These are phyloP conservation scores for Helicostylum pulchrum DNA, from an alignment of 192 early-diverging fungal species.

Conservation along the genomic window DNA sequence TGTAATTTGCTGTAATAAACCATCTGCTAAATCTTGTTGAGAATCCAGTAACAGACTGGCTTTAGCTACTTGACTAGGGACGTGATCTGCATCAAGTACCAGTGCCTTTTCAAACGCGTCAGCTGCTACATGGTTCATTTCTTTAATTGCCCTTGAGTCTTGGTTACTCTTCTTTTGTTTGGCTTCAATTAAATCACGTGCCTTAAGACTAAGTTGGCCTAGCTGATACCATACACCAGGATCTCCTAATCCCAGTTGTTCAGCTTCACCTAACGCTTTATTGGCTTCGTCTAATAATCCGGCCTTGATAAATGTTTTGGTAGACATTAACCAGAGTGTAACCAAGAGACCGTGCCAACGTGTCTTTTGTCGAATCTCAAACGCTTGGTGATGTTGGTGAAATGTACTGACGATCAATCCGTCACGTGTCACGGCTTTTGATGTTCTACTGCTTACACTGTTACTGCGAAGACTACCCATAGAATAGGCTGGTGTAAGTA, in stretches of 20 bases:
- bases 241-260: constrained; percentile 6
- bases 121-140: constrained; percentile 55
- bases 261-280: constrained; percentile 9
- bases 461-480: constrained; percentile 15
- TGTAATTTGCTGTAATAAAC: constrained; percentile 7
- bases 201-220: constrained; percentile 30
- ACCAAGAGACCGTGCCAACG: constrained; percentile 14
- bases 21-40: constrained; percentile 11
- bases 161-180: constrained; percentile 8
- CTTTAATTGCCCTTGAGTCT: constrained; percentile 40
- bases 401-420: constrained; percentile 11
- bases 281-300: constrained; percentile 13
- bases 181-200: background rate
- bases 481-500: constrained; percentile 16
- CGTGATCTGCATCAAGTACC: constrained; percentile 8
- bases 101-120: constrained; percentile 18
- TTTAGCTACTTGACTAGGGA: constrained; percentile 10
- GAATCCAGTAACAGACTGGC: background rate
- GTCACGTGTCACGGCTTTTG: background rate
- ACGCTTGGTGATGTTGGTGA: constrained; percentile 8
- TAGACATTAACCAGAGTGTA: constrained; percentile 12
- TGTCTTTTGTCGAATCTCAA: constrained; percentile 12
- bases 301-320: constrained; percentile 3
- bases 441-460: constrained; percentile 2
- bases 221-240: constrained; percentile 35